These are phyloP conservation scores for Coleophoma crateriformis DNA, from an alignment of 2,329 filamentous ascomycete genomes.

Conservation along the genomic window DNA sequence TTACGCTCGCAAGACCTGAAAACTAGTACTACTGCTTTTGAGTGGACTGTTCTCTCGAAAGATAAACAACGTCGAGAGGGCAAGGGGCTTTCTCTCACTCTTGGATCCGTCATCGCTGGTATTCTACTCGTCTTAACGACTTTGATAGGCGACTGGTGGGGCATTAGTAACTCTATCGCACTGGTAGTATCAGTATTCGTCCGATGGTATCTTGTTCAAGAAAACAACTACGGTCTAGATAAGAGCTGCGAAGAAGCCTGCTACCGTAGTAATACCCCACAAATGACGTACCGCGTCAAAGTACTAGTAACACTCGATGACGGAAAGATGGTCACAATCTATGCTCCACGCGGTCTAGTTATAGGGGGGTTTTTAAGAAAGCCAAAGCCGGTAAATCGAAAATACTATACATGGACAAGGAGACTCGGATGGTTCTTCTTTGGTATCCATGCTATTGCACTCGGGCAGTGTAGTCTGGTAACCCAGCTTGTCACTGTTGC, in stretches of 20 bases:
- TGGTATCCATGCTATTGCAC: conserved; percentile 2
- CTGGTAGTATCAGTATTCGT: conserved; percentile 3
- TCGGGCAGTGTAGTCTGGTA: conserved; percentile 3
- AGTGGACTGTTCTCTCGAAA: neutral
- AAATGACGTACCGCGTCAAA: neutral
- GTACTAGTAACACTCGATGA: neutral
- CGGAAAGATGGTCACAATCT: neutral
- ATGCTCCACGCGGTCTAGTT: neutral
- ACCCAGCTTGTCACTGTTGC: conserved; percentile 2
- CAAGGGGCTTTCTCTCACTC: neutral
- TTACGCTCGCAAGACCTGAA: conserved; percentile 3
- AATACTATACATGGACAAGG: neutral
- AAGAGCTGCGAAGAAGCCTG: conserved; percentile 1
- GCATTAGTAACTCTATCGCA: neutral
- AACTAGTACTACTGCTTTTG: conserved; percentile 2
- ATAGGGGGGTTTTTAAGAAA: neutral
- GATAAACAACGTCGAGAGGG: neutral
- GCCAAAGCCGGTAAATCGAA: neutral
- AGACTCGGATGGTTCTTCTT: neutral
- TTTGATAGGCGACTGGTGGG: neutral
- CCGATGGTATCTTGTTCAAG: conserved; percentile 1
- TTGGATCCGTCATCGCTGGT: neutral
- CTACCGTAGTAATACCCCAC: neutral
- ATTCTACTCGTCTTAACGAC: neutral
- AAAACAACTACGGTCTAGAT: conserved; percentile 1